Evolutionary conservation across 345 rosid species (phyloP).

Genomic region (Viola odorata): DNA sequence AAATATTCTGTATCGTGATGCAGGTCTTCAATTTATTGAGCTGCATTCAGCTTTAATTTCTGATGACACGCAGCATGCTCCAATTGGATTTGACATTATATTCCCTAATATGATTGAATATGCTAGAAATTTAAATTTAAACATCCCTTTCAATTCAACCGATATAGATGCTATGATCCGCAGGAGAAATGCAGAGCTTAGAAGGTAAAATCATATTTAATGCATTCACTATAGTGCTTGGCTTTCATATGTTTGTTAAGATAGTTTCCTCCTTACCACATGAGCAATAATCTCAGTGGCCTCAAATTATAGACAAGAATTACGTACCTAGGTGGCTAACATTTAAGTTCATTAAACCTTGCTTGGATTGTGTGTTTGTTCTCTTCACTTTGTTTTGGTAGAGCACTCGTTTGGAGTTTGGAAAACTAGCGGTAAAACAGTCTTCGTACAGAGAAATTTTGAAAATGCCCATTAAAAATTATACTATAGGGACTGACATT

Average conservation of each 20-base stretch:
- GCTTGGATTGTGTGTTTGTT: too few relatives aligned
- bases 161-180: slow-evolving; percentile 42
- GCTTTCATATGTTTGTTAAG: neutral
- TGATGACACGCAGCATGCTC: slow-evolving; percentile 51
- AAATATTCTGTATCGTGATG: slow-evolving; percentile 10
- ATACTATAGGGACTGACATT: too few relatives aligned
- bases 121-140: slow-evolving; percentile 57
- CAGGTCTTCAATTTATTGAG: slow-evolving; percentile 72
- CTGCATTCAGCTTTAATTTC: slow-evolving; percentile 44
- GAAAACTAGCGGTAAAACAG: too few relatives aligned
- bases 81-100: slow-evolving; percentile 72
- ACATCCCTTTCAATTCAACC: slow-evolving; percentile 45
- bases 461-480: too few relatives aligned
- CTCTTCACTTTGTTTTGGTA: too few relatives aligned
- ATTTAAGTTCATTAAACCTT: neutral
- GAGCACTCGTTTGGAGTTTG: too few relatives aligned
- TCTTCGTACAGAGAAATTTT: too few relatives aligned
- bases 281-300: too few relatives aligned
- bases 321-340: too few relatives aligned
- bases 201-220: slow-evolving; percentile 33
- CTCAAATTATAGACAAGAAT: too few relatives aligned
- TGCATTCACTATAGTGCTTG: neutral
- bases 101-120: slow-evolving; percentile 77
- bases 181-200: slow-evolving; percentile 51
- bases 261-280: neutral